Conservation (phyloP, 257 asterid species). For the Cruciata laevipes region DNA sequence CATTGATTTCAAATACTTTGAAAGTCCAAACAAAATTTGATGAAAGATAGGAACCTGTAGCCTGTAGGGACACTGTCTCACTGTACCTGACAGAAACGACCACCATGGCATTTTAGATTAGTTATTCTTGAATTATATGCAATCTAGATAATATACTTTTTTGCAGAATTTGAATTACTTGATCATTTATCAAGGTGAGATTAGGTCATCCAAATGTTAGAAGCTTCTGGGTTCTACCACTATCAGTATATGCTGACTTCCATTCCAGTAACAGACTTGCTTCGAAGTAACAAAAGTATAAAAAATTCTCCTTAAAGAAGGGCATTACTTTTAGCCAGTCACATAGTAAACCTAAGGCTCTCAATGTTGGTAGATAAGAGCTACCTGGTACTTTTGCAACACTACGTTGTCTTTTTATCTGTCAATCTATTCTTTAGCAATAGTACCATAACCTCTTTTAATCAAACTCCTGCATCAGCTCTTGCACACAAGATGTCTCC, state of each 20-base stretch:
- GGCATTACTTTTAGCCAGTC: background rate
- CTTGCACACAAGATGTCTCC: background rate
- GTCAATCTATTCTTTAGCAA: background rate
- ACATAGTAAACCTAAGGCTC: background rate
- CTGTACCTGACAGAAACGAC: background rate
- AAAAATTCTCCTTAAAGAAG: background rate
- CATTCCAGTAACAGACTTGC: background rate
- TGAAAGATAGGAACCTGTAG: background rate
- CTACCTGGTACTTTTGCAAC: background rate
- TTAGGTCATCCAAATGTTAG: background rate
- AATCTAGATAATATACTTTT: background rate
- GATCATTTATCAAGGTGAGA: background rate
- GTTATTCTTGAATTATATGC: background rate
- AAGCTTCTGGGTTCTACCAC: background rate
- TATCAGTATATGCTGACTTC: background rate
- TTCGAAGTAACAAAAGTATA: background rate
- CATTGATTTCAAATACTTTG: background rate
- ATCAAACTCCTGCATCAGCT: background rate
- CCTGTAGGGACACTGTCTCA: no score
- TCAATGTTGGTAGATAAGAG: background rate
- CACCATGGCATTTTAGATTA: background rate
- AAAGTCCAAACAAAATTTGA: background rate
- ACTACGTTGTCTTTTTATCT: background rate
- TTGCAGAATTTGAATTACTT: conserved; percentile 4
- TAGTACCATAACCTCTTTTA: background rate